Percentiles rank a stretch among this genome's conserved stretches.
phyloP scores from a whole-genome alignment of 78 protist species.

The Capsaspora owczarzaki region DNA sequence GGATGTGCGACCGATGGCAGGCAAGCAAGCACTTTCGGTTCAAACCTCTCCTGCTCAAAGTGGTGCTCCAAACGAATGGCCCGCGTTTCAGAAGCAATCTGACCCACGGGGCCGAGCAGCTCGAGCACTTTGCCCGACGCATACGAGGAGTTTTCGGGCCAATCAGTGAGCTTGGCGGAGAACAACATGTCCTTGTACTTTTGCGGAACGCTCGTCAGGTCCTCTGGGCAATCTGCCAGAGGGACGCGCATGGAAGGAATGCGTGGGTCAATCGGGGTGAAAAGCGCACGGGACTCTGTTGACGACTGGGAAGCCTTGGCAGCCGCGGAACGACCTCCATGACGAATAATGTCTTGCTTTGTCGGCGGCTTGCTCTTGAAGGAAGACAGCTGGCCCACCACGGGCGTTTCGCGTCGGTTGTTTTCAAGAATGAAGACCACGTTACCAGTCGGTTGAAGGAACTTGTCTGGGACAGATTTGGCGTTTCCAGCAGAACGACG shows the following conservation, averaged over 20 bases:
- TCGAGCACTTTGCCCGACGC: neutral
- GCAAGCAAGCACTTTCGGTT: neutral
- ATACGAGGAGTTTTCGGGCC: neutral
- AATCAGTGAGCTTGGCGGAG: neutral
- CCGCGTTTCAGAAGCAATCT: neutral
- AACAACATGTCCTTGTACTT: neutral
- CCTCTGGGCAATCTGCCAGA: neutral
- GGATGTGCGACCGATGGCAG: neutral
- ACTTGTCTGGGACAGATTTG: neutral
- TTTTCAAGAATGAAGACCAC: neutral
- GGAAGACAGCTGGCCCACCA: too few relatives aligned
- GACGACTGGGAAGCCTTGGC: neutral
- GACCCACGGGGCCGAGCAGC: neutral
- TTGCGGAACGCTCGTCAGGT: neutral
- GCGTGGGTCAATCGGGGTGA: neutral
- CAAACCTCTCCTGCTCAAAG: neutral
- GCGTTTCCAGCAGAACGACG: neutral
- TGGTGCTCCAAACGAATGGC: neutral
- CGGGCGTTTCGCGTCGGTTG: too few relatives aligned
- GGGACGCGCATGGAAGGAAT: neutral
- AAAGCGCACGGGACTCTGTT: neutral
- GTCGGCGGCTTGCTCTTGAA: neutral
- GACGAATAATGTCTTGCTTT: neutral
- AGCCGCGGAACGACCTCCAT: neutral
- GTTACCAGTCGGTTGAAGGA: neutral